Evolutionary conservation across 306 rosid species (phyloP).

Genomic region (Glycine soja): DNA sequence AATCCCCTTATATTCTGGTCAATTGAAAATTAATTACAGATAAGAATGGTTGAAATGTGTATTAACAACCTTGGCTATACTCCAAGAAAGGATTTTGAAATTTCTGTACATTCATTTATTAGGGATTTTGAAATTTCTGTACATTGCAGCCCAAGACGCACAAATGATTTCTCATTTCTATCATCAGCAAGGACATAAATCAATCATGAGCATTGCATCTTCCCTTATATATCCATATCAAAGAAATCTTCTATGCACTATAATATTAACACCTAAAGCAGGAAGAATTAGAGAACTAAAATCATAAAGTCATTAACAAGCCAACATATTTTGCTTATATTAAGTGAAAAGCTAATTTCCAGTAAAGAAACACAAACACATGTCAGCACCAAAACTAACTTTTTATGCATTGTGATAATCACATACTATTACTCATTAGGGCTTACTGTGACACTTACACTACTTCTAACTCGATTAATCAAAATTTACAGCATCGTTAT

Average conservation of each 20-base stretch:
- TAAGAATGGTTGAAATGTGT: background rate
- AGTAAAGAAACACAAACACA: constrained; percentile 1
- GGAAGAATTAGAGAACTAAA: constrained; percentile 33
- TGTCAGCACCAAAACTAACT: background rate
- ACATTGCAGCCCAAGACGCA: background rate
- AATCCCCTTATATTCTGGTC: background rate
- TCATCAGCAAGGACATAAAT: constrained; percentile 13
- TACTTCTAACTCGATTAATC: background rate
- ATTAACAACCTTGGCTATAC: background rate
- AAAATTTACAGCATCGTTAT: background rate
- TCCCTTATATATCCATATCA: constrained; percentile 38
- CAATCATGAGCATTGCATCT: constrained; percentile 18
- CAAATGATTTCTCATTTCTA: constrained; percentile 33
- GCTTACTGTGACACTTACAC: background rate
- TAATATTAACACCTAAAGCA: background rate
- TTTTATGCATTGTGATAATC: constrained; percentile 3
- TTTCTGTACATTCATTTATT: constrained; percentile 2
- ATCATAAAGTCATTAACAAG: constrained; percentile 4
- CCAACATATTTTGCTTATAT: background rate
- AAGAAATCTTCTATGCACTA: background rate
- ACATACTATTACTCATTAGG: background rate
- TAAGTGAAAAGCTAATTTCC: constrained; percentile 7
- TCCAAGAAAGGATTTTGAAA: background rate
- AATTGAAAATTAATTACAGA: background rate
- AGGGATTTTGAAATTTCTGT: background rate